A percentile compares a stretch with the other conserved stretches of the same genome.
Conservation (phyloP, 306 rosid genomes). For the Cicer yamashitae region DNA sequence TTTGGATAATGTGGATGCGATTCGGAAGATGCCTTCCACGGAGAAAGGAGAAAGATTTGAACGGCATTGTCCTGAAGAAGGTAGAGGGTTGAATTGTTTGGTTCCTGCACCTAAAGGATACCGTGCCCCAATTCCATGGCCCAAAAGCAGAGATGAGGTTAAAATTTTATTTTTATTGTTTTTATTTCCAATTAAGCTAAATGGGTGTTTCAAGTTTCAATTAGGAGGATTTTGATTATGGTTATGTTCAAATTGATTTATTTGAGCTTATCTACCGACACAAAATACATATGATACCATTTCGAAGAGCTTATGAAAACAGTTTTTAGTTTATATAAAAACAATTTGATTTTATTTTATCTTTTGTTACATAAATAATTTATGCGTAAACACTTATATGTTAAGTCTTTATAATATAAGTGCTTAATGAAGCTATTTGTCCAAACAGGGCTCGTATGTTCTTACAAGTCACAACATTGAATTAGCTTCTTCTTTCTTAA, state of each 20-base stretch:
- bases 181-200: slow-evolving; percentile 10
- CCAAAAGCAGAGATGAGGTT: slow-evolving; percentile 92
- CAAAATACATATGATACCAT: no score
- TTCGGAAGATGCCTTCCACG: slow-evolving; percentile 65
- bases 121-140: slow-evolving; percentile 87
- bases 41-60: slow-evolving; percentile 76
- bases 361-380: no score
- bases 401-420: no score
- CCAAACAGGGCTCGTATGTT: no score
- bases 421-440: no score
- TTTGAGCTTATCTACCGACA: no score
- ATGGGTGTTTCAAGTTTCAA: slow-evolving; percentile 3
- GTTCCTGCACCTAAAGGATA: slow-evolving; percentile 88
- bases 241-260: neutral
- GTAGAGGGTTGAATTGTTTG: slow-evolving; percentile 72
- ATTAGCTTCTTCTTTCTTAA: neutral
- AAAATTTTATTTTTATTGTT: neutral
- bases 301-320: no score
- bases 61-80: slow-evolving; percentile 77
- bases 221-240: neutral
- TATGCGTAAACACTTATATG: no score
- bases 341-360: no score
- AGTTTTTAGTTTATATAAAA: no score
- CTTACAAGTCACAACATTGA: neutral
- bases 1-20: slow-evolving; percentile 78